Conservation (phyloP, 1,139 yeast species). For the Kurtzmaniella quercitrusa region DNA sequence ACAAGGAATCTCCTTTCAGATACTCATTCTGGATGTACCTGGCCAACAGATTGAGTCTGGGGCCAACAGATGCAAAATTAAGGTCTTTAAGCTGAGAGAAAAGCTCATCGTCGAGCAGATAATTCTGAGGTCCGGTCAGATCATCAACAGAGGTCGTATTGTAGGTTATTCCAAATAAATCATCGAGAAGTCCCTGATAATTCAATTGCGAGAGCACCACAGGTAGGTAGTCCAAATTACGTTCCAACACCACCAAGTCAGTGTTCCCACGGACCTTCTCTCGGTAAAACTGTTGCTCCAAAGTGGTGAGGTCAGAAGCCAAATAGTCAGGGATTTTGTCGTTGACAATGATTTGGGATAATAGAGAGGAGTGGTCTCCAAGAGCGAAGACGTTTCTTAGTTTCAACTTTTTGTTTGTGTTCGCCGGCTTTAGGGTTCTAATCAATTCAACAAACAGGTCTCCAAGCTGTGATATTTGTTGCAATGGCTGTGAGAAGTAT, state of each 20-base stretch:
- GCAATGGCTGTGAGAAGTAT: slow-evolving; percentile 35
- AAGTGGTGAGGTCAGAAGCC: slow-evolving; percentile 23
- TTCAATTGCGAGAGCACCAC: slow-evolving; percentile 73
- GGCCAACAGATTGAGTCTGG: slow-evolving; percentile 66
- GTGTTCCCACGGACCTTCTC: slow-evolving; percentile 38
- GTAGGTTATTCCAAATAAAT: slow-evolving; percentile 52
- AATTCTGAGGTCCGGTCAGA: slow-evolving; percentile 6
- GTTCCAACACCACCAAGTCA: slow-evolving; percentile 72
- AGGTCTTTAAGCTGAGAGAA: slow-evolving; percentile 51
- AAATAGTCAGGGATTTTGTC: slow-evolving; percentile 27
- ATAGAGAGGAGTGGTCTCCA: slow-evolving; percentile 35
- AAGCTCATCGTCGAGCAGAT: slow-evolving; percentile 24
- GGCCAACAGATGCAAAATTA: slow-evolving; percentile 81
- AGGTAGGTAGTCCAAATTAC: slow-evolving; percentile 69
- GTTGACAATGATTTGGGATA: slow-evolving; percentile 22
- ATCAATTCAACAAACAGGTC: slow-evolving; percentile 23
- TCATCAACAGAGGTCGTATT: slow-evolving; percentile 21
- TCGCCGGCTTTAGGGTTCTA: slow-evolving; percentile 13
- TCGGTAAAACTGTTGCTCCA: slow-evolving; percentile 36
- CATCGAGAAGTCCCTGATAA: slow-evolving; percentile 80
- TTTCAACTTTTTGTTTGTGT: slow-evolving; percentile 19
- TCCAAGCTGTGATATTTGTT: slow-evolving; percentile 25
- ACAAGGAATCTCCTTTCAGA: slow-evolving; percentile 49
- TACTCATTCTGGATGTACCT: slow-evolving; percentile 65
- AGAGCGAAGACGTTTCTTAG: slow-evolving; percentile 36